Evolutionary conservation across 1,139 yeast species (phyloP), one percentile per base, ranked within the genome.

Genomic region (Geotrichum histeridarum): DNA sequence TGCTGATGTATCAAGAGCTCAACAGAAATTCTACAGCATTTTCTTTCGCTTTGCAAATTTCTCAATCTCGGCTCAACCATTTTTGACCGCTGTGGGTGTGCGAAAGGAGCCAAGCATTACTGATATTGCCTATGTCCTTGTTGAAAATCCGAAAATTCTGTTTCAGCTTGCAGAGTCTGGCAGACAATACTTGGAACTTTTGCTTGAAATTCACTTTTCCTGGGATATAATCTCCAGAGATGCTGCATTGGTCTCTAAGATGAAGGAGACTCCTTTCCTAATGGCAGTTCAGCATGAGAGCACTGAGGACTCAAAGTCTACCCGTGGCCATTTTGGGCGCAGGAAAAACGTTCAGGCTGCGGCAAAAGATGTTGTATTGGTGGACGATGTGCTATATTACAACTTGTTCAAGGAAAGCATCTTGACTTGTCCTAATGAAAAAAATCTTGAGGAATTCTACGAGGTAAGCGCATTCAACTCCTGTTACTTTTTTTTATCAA

Each of bases 381-480:
- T 70, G n/a, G 75, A 73, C 53, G 73, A 73, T 52, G 70, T 73
- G 12, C 65, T 70, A 15, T 60, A 65, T 12, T 72, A 64, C 63
- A 69, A 70, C 54, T 59, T 66, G 50, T 73, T 73, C 61, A 68
- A 67, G 48, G 51, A 61, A 22, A 59, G 63, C n/a, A 54, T 73
- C n/a, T 55, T 65, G 41, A 61, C 70, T 4, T 73, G 73, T 4
- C 77, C 77, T 1, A 73, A 70, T 49, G 65, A 62, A n/a, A 55
- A 54, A 8, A 52, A 49, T 1, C 55, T 73, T 12, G 77, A 73
- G 52, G 47, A 44, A 18, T 58, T 73, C 9, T 73, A 71, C 50
- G 30, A 32, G 30, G 58, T 41, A 48, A 30, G 36, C 4, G 12
- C 27, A 4, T 15, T 39, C 6, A 33, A 2, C 5, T 30, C 15